These are phyloP conservation scores for Flaveria ramosissima DNA, from an alignment of 129 eudicot species.

Conservation along the genomic window DNA sequence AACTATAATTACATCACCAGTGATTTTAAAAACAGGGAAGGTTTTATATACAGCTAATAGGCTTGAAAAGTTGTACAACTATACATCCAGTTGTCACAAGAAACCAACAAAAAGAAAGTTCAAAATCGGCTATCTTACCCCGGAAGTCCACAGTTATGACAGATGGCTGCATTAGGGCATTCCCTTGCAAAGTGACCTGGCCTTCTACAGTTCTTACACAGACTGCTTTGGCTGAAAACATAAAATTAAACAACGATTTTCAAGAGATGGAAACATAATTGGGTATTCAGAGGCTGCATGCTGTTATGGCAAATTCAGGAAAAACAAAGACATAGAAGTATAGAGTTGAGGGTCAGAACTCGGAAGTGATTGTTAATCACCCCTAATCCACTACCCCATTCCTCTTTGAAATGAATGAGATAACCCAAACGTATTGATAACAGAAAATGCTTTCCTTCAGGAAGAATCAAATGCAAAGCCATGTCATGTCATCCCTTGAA, in stretches of 20 bases:
- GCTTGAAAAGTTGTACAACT: not conserved
- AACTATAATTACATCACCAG: not conserved
- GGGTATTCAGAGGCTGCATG: slow-evolving; percentile 4
- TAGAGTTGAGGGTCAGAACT: too few species aligned
- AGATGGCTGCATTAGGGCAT: slow-evolving; percentile 89
- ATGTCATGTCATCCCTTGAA: not conserved
- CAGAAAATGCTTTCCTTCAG: not conserved
- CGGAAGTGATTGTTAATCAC: not conserved
- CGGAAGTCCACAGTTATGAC: slow-evolving; percentile 95
- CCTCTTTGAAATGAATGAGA: not conserved
- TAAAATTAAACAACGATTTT: slow-evolving; percentile 12
- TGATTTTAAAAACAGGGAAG: not conserved
- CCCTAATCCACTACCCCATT: not conserved
- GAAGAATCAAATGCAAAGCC: not conserved
- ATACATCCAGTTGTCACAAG: not conserved
- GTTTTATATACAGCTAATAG: not conserved
- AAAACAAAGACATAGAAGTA: not conserved
- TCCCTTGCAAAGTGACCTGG: slow-evolving; percentile 98
- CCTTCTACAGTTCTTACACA: slow-evolving; percentile 90
- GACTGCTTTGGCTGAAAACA: slow-evolving; percentile 65
- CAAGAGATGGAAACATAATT: not conserved
- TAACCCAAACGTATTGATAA: not conserved
- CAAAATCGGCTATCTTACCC: slow-evolving; percentile 54
- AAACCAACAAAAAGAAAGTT: not conserved
- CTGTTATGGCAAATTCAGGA: not conserved